Percentiles rank a stretch among this genome's conserved stretches.
Conservation (phyloP, 257 asterid species). For the Echium plantagineum region DNA sequence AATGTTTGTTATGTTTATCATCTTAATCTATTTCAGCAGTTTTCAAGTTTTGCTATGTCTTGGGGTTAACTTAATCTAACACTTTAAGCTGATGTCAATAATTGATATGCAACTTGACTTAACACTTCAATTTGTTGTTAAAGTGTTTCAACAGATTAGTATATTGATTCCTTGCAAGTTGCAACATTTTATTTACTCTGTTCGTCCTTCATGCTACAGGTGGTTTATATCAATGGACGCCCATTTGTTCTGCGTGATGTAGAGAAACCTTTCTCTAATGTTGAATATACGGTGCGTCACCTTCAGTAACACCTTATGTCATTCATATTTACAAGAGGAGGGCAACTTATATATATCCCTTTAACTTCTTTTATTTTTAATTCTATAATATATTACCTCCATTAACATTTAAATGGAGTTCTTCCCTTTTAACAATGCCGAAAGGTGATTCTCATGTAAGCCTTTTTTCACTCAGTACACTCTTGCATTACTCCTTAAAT, state of each 20-base stretch:
- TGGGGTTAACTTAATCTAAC: too few relatives aligned
- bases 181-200: background rate
- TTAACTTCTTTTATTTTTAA: background rate
- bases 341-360: too few relatives aligned
- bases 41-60: too few relatives aligned
- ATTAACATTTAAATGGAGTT: background rate
- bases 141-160: background rate
- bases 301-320: constrained; percentile 11
- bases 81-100: background rate
- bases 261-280: constrained; percentile 93
- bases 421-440: background rate
- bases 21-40: too few relatives aligned
- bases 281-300: constrained; percentile 85
- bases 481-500: too few relatives aligned
- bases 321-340: constrained; percentile 1
- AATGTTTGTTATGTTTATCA: too few relatives aligned
- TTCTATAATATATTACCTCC: background rate
- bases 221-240: constrained; percentile 81
- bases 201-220: constrained; percentile 39
- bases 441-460: background rate
- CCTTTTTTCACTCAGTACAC: background rate
- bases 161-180: background rate
- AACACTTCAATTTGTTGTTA: background rate
- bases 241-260: constrained; percentile 98
- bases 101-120: background rate